These are phyloP conservation scores for Kwoniella europaea DNA, from an alignment of 768 basidiomycete species.

Conservation along the genomic window DNA sequence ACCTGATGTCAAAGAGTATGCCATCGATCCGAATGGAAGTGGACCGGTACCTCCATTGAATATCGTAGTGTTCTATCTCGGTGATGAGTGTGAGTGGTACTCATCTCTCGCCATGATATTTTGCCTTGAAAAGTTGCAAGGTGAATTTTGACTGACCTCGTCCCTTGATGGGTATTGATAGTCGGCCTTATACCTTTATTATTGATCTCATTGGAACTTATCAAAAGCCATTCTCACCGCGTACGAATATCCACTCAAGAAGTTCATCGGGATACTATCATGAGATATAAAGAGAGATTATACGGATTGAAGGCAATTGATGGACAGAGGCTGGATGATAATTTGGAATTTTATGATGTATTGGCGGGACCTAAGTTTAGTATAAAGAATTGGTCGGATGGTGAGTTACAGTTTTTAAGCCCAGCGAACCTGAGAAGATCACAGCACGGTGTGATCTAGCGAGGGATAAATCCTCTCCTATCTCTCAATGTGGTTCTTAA, in stretches of 20 bases:
- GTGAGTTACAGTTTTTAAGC: too few species aligned
- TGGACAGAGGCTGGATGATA: conserved; percentile 48
- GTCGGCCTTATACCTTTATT: conserved; percentile 70
- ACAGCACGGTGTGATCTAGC: too few species aligned
- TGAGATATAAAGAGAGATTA: conserved; percentile 48
- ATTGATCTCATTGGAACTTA: conserved; percentile 63
- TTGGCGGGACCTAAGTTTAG: conserved; percentile 68
- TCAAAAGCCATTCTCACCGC: conserved; percentile 63
- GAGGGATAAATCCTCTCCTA: too few species aligned
- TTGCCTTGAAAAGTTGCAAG: neutral
- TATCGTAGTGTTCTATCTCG: conserved; percentile 71
- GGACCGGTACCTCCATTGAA: conserved; percentile 57
- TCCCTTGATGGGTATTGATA: neutral
- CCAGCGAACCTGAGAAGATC: too few species aligned
- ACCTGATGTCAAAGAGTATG: conserved; percentile 6
- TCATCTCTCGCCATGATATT: neutral
- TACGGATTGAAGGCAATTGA: conserved; percentile 10
- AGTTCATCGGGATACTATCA: conserved; percentile 65
- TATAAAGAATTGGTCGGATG: conserved; percentile 73
- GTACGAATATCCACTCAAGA: conserved; percentile 67
- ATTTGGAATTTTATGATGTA: conserved; percentile 65
- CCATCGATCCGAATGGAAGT: neutral
- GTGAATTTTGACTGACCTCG: too few species aligned
- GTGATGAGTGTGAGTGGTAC: conserved; percentile 64
- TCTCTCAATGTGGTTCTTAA: too few species aligned